Percentiles rank a stretch among this genome's conserved stretches.
phyloP scores from a whole-genome alignment of 352 stramenopile species.

The Phytophthora colocasiae region DNA sequence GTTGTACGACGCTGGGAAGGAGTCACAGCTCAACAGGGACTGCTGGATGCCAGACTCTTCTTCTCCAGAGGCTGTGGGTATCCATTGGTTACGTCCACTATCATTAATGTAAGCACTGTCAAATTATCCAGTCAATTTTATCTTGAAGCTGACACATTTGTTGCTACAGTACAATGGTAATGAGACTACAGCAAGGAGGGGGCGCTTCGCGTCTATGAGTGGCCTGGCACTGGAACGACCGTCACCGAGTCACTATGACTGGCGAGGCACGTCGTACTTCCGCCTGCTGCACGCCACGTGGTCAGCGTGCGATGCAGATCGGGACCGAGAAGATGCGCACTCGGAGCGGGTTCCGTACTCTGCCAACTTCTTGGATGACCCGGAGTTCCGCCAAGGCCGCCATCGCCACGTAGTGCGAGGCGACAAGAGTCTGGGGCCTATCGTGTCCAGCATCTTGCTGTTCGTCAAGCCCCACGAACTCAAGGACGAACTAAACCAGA shows the following conservation, averaged over 20 bases:
- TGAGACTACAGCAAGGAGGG: conserved; percentile 53
- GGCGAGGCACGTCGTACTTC: conserved; percentile 89
- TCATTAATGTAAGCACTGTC: conserved; percentile 67
- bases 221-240: conserved; percentile 49
- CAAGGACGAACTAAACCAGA: conserved; percentile 97
- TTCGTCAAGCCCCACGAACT: conserved; percentile 96
- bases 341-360: conserved; percentile 62
- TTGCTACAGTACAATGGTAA: conserved; percentile 83
- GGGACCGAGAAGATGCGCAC: conserved; percentile 81
- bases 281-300: conserved; percentile 83
- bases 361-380: conserved; percentile 87
- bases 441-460: conserved; percentile 95
- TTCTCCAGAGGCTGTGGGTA: conserved; percentile 89
- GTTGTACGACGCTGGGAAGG: conserved; percentile 84
- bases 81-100: conserved; percentile 76
- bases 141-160: conserved; percentile 1
- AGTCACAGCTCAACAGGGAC: conserved; percentile 65
- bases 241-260: conserved; percentile 72
- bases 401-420: conserved; percentile 84
- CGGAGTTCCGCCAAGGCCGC: conserved; percentile 81
- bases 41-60: conserved; percentile 78
- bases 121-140: too few species aligned
- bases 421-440: conserved; percentile 91
- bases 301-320: conserved; percentile 71
- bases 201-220: conserved; percentile 64